These are phyloP conservation scores for Babesia bigemina DNA, from an alignment of 169 alveolate species.

Conservation along the genomic window DNA sequence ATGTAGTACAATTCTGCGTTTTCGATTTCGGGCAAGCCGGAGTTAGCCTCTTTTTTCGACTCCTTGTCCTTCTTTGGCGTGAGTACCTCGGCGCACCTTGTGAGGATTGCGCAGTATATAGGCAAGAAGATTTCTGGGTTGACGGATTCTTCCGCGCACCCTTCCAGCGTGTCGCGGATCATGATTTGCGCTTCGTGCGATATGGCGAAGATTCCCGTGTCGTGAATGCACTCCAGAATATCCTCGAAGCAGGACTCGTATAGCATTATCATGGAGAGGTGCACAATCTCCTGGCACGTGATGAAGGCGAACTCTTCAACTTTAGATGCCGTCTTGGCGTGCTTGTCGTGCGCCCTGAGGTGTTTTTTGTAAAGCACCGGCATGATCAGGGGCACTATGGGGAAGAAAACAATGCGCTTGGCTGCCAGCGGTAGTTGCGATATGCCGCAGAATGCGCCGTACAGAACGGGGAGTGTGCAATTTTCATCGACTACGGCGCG, in stretches of 20 bases:
- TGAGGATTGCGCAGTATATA: conserved; percentile 52
- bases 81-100: conserved; percentile 45
- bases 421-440: conserved; percentile 55
- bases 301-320: conserved; percentile 43
- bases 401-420: conserved; percentile 56
- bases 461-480: conserved; percentile 48
- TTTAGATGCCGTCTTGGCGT: conserved; percentile 18
- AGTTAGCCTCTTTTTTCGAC: not conserved
- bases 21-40: conserved; percentile 26
- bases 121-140: conserved; percentile 62
- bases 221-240: conserved; percentile 48
- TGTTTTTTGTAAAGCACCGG: conserved; percentile 49
- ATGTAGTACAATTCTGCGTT: conserved; percentile 7
- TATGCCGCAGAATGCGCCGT: conserved; percentile 67
- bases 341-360: conserved; percentile 12
- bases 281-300: conserved; percentile 58
- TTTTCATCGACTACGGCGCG: conserved; percentile 30
- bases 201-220: conserved; percentile 48
- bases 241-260: conserved; percentile 66
- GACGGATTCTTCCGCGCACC: conserved; percentile 39
- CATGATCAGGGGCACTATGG: conserved; percentile 61
- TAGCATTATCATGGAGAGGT: conserved; percentile 39
- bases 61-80: not conserved
- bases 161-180: conserved; percentile 61
- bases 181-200: conserved; percentile 57